phyloP scores from a whole-genome alignment of 2,329 filamentous ascomycete genomes.

The Colletotrichum siamense region DNA sequence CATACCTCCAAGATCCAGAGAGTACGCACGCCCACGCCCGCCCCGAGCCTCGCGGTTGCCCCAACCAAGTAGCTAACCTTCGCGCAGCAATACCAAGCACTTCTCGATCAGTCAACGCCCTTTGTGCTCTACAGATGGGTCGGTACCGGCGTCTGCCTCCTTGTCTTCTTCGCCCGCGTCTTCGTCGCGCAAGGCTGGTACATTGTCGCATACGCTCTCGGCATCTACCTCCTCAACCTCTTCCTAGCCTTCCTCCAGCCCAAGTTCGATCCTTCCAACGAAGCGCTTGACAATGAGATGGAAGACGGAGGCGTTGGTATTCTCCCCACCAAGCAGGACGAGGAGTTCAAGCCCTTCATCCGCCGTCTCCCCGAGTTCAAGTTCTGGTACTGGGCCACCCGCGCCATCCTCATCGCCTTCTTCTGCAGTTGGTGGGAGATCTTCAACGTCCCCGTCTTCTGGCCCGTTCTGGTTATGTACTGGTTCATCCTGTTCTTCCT shows the following conservation, averaged over 20 bases:
- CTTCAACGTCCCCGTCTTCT: slow-evolving; percentile 98
- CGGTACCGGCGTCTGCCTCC: slow-evolving; percentile 76
- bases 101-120: slow-evolving; percentile 92
- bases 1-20: slow-evolving; percentile 80
- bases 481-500: slow-evolving; percentile 96
- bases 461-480: slow-evolving; percentile 97
- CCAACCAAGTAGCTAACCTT: slow-evolving; percentile 21
- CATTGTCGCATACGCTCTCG: slow-evolving; percentile 96
- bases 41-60: neutral
- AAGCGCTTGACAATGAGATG: slow-evolving; percentile 89
- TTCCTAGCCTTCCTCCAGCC: slow-evolving; percentile 98
- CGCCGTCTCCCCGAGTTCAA: slow-evolving; percentile 97
- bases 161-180: slow-evolving; percentile 88
- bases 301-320: slow-evolving; percentile 85
- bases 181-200: slow-evolving; percentile 97
- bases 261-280: slow-evolving; percentile 97
- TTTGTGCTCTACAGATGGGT: slow-evolving; percentile 90
- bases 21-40: slow-evolving; percentile 58
- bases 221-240: slow-evolving; percentile 98
- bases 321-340: slow-evolving; percentile 92
- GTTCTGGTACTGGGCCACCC: slow-evolving; percentile 97
- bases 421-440: slow-evolving; percentile 90
- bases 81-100: slow-evolving; percentile 85
- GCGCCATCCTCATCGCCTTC: slow-evolving; percentile 84
- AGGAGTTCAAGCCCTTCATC: slow-evolving; percentile 98